Evolutionary conservation across 1,284 basidiomycete species (phyloP), one percentile per base, ranked within the genome.

Genomic region (Ganoderma meredithae): DNA sequence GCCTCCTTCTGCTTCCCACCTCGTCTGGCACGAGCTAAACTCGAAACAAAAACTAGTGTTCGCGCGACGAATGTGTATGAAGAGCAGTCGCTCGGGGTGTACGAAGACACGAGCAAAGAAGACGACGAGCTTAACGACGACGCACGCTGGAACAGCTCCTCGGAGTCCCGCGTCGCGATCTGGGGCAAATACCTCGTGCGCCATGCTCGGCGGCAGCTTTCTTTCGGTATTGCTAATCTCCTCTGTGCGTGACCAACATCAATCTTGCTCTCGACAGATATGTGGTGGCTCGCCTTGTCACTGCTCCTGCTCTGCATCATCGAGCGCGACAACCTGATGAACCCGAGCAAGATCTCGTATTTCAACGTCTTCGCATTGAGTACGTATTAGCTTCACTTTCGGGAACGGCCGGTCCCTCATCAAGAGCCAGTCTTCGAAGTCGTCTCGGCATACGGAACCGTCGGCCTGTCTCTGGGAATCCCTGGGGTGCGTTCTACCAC

Each of bases 11-110:
- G 0, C 22, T 52, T 25, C n/a, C 22, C 22, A 25, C 22, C n/a
- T 1, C n/a, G 15, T 27, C n/a, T 17, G 12, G 17, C n/a, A 60
- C 1, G 19, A 5, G 7, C 3, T 39, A 8, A n/a, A 55, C 53
- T 10, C 3, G 31, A 19, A 5, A 55, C 5, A 27, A 12, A 19
- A 33, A 0, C 17, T 63, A 92, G 92, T 73, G 95, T 99, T 12
- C 93, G 97, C n/a, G 90, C 94, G n/a, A 98, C 97, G 25, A 99
- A 99, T 79, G 97, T 99, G 0, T 99, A 98, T 79, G 97, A 99
- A 78, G 96, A 98, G 75, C 89, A 88, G 68, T 93, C 93, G 0
- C 83, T 96, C 15, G 95, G 95, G 0, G 82, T 97, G 43, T 96
- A 90, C 75, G 81, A 83, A 15, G 81, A 86, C 12, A 13, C 47